Percentiles rank a stretch among this genome's conserved stretches.
Conservation (phyloP, 805 yeast genomes). For the Pichia kluyveri region DNA sequence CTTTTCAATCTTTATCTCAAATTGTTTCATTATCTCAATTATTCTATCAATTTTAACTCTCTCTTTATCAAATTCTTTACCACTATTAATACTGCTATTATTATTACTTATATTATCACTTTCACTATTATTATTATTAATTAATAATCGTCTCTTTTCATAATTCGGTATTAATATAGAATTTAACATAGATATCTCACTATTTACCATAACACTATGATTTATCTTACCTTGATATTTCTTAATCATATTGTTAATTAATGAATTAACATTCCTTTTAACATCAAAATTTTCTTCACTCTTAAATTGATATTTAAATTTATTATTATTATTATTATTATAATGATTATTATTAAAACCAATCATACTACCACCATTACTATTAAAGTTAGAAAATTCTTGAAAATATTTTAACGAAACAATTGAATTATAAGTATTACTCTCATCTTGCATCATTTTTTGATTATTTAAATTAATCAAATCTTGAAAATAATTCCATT, state of each 20-base stretch:
- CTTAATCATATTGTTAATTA: slow-evolving; percentile 23
- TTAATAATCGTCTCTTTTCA: too few relatives aligned
- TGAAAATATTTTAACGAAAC: slow-evolving; percentile 56
- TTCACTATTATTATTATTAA: too few relatives aligned
- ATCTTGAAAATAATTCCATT: slow-evolving; percentile 75
- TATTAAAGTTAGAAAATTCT: slow-evolving; percentile 31
- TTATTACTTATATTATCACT: too few relatives aligned
- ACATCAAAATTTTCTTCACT: slow-evolving; percentile 34
- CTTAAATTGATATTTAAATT: slow-evolving; percentile 7
- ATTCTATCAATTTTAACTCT: background rate
- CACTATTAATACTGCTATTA: background rate
- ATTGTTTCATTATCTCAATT: background rate
- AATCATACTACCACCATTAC: background rate
- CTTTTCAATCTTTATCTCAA: background rate
- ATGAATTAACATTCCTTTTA: slow-evolving; percentile 26
- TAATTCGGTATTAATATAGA: slow-evolving; percentile 6
- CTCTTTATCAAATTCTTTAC: slow-evolving; percentile 2
- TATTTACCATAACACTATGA: slow-evolving; percentile 21
- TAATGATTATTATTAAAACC: too few relatives aligned
- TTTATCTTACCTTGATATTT: slow-evolving; percentile 14
- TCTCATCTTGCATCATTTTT: slow-evolving; percentile 32
- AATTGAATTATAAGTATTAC: slow-evolving; percentile 37
- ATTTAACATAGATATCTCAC: slow-evolving; percentile 11
- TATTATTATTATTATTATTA: background rate
- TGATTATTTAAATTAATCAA: slow-evolving; percentile 37